These are phyloP conservation scores for Hymenotorrendiella dingleyae DNA, from an alignment of 2,329 filamentous ascomycete genomes.

Conservation along the genomic window DNA sequence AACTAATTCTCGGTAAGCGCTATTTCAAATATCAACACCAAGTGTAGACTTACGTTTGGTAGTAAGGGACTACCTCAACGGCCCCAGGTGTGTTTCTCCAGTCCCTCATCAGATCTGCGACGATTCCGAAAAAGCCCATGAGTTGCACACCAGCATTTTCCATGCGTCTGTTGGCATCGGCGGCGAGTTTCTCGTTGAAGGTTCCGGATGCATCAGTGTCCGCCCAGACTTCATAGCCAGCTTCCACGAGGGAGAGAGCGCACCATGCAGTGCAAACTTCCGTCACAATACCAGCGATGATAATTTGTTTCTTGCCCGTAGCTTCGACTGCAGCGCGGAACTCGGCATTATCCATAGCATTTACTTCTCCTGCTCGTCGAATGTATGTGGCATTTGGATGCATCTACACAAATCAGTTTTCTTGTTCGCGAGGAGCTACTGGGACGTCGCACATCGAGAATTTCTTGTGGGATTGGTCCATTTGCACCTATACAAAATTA, in stretches of 20 bases:
- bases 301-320: conserved; percentile 61
- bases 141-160: conserved; percentile 56
- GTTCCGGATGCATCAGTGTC: conserved; percentile 68
- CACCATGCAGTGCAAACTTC: conserved; percentile 73
- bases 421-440: not conserved
- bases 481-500: too few species aligned
- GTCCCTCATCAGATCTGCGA: conserved; percentile 27
- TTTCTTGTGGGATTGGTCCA: not conserved
- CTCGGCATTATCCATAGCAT: conserved; percentile 69
- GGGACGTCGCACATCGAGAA: not conserved
- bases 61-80: conserved; percentile 53
- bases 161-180: conserved; percentile 63
- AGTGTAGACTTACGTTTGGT: too few species aligned
- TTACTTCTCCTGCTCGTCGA: conserved; percentile 63
- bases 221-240: conserved; percentile 67
- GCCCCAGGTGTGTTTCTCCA: conserved; percentile 39
- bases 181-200: conserved; percentile 53
- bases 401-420: conserved; percentile 30
- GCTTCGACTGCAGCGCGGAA: conserved; percentile 61
- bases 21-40: too few species aligned
- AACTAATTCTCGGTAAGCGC: too few species aligned
- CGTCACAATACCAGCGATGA: conserved; percentile 66
- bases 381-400: conserved; percentile 63
- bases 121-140: conserved; percentile 25
- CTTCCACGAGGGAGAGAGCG: conserved; percentile 63